Conservation (phyloP, 2,329 filamentous ascomycete species). For the Lasiodiplodia sp. region DNA sequence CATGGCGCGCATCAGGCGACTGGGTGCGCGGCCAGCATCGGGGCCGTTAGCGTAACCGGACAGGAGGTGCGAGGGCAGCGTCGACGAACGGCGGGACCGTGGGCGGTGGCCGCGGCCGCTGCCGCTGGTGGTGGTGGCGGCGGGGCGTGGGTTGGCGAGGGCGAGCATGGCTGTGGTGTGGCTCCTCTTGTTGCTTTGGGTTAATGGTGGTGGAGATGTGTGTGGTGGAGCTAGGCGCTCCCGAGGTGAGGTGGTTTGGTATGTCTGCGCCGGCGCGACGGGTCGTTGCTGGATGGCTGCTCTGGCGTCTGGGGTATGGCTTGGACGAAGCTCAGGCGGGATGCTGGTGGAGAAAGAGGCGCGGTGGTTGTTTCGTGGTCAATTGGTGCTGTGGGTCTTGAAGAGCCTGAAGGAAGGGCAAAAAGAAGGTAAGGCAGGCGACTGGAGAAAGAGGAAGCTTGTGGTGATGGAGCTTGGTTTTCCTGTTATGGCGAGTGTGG, state of each 20-base stretch:
- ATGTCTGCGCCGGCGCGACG: neutral
- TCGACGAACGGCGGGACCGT: neutral
- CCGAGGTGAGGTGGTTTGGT: neutral
- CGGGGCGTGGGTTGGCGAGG: neutral
- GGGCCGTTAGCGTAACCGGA: constrained; percentile 4
- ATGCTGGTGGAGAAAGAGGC: no score
- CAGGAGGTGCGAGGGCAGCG: neutral
- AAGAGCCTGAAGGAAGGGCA: neutral
- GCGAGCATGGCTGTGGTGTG: neutral
- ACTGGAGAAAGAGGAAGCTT: neutral
- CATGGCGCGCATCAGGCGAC: neutral
- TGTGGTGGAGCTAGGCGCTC: neutral
- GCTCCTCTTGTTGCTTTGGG: neutral
- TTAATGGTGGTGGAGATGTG: no score
- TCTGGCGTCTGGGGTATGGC: no score
- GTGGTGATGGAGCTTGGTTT: neutral
- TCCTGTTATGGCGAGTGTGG: neutral
- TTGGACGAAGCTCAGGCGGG: neutral
- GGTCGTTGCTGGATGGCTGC: neutral
- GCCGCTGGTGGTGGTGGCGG: neutral
- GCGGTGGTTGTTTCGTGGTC: neutral
- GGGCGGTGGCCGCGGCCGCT: neutral
- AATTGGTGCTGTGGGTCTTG: neutral
- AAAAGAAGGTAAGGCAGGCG: neutral
- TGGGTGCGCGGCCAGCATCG: constrained; percentile 1